Conservation (phyloP, 2,329 filamentous ascomycete species). For the Hymenoscyphus linearis region DNA sequence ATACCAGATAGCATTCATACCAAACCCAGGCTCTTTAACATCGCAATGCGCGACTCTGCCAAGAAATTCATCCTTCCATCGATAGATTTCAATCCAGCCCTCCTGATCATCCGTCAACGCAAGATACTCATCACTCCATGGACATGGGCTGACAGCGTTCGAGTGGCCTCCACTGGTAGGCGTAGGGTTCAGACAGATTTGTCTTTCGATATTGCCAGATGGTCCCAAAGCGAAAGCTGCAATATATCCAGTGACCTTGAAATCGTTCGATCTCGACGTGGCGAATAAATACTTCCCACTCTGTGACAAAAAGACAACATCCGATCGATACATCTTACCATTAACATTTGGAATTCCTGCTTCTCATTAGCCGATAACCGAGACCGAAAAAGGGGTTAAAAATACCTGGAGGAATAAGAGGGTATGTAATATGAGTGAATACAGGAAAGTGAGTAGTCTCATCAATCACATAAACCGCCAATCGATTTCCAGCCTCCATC, state of each 20-base stretch:
- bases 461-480: conserved; percentile 79
- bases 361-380: conserved; percentile 7
- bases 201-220: conserved; percentile 66
- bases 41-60: conserved; percentile 71
- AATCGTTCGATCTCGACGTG: conserved; percentile 72
- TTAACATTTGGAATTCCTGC: conserved; percentile 32
- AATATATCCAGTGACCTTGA: conserved; percentile 74
- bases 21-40: conserved; percentile 82
- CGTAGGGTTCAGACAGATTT: conserved; percentile 77
- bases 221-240: conserved; percentile 69
- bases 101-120: conserved; percentile 85
- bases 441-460: conserved; percentile 66
- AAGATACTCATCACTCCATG: conserved; percentile 85
- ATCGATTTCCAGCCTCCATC: conserved; percentile 83
- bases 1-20: conserved; percentile 97
- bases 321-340: conserved; percentile 68
- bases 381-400: background rate
- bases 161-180: conserved; percentile 84
- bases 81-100: conserved; percentile 81
- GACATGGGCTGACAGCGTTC: conserved; percentile 79
- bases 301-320: conserved; percentile 70
- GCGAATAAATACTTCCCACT: conserved; percentile 76
- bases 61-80: conserved; percentile 78
- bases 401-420: conserved; percentile 72
- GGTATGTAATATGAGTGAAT: conserved; percentile 71